phyloP scores from a whole-genome alignment of 129 eudicot genomes.

The Daucus carota region DH1_v3.0 NC_030385.2:37658501-37659000 shows the following conservation, averaged over 20 bases:
- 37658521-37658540: slow-evolving; percentile 61
- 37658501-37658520: slow-evolving; percentile 61
- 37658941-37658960: neutral
- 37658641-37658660: slow-evolving; percentile 70
- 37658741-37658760: slow-evolving; percentile 59
- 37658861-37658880: too few relatives aligned
- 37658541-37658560: slow-evolving; percentile 55
- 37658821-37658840: neutral
- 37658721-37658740: slow-evolving; percentile 31
- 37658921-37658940: neutral
- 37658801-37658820: neutral
- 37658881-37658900: too few relatives aligned
- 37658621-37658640: slow-evolving; percentile 47
- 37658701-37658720: slow-evolving; percentile 62
- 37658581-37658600: slow-evolving; percentile 59
- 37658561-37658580: slow-evolving; percentile 32
- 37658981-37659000: neutral
- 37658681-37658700: slow-evolving; percentile 64
- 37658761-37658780: slow-evolving; percentile 51
- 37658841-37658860: neutral
- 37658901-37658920: too few relatives aligned
- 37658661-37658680: slow-evolving; percentile 64
- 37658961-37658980: neutral
- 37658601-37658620: slow-evolving; percentile 55
- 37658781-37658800: neutral